A percentile compares a stretch with the other conserved stretches of the same genome.
Evolutionary conservation across 2,329 filamentous ascomycete genomes (phyloP).

Genomic region (Venturia carpophila): DNA sequence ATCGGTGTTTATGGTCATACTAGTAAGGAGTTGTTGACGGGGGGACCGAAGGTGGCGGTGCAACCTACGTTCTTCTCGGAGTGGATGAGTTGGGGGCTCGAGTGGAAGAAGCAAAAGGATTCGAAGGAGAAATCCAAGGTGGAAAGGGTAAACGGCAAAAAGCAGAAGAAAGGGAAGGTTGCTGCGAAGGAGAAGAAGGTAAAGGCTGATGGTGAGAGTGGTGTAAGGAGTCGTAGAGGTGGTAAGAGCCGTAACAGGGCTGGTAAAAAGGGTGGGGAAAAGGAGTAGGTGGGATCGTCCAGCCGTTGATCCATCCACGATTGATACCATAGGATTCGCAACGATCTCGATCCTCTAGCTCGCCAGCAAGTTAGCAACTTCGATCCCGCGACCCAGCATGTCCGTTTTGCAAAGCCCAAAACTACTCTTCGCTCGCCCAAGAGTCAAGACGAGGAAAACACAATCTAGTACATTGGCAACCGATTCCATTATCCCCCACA

Average conservation of each 20-base stretch:
- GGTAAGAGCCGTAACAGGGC: background rate
- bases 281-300: background rate
- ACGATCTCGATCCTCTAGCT: background rate
- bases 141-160: background rate
- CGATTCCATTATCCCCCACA: too few species aligned
- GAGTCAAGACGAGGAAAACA: too few species aligned
- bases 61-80: conserved; percentile 39
- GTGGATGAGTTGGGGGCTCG: conserved; percentile 39
- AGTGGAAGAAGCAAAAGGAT: conserved; percentile 22
- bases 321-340: too few species aligned
- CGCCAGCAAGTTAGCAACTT: too few species aligned
- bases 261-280: background rate
- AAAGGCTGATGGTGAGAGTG: background rate
- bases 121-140: background rate
- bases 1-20: conserved; percentile 37
- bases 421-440: too few species aligned
- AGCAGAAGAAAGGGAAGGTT: background rate
- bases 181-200: background rate
- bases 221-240: background rate
- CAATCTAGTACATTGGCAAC: too few species aligned
- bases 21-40: conserved; percentile 35
- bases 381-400: too few species aligned
- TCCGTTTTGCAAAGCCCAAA: too few species aligned
- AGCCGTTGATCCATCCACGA: background rate
- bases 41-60: conserved; percentile 33